A percentile compares a stretch with the other conserved stretches of the same genome.
phyloP scores from a whole-genome alignment of 495 filamentous ascomycete species.

The Aspergillus kassunensis region DNA sequence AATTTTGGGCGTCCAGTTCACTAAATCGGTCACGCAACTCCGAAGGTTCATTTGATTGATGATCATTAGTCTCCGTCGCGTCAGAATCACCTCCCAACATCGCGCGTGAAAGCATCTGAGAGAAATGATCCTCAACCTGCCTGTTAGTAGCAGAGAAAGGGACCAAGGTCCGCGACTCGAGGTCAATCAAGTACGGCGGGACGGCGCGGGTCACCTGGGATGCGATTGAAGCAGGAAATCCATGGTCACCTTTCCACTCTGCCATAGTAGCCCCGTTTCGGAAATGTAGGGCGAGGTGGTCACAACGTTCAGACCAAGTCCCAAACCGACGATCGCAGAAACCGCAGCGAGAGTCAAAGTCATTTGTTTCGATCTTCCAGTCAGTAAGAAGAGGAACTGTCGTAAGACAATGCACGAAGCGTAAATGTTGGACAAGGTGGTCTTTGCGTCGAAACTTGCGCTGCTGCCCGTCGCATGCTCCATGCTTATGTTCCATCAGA shows the following conservation, averaged over 20 bases:
- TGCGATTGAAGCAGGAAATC: constrained; percentile 33
- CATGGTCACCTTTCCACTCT: constrained; percentile 68
- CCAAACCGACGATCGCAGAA: constrained; percentile 55
- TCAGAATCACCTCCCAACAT: neutral
- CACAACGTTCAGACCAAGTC: constrained; percentile 55
- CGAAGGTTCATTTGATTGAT: neutral
- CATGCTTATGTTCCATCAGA: constrained; percentile 50
- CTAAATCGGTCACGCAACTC: too few species aligned
- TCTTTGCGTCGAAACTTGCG: constrained; percentile 80
- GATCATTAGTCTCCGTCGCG: neutral
- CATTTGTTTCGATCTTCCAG: constrained; percentile 59
- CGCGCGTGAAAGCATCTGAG: neutral
- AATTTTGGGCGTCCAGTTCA: neutral
- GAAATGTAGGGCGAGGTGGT: constrained; percentile 64
- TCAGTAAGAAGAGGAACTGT: constrained; percentile 58
- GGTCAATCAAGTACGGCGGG: neutral
- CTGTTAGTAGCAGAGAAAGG: neutral
- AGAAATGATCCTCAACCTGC: neutral
- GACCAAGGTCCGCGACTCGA: neutral
- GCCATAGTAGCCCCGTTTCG: constrained; percentile 59
- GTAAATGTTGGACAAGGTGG: constrained; percentile 72
- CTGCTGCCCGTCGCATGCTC: constrained; percentile 59
- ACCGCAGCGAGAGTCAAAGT: constrained; percentile 61
- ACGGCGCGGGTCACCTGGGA: neutral
- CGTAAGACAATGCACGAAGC: constrained; percentile 62